Evolutionary conservation across 139 green algal species (phyloP), one percentile per base, ranked within the genome.

Genomic region (Monoraphidium neglectum): DNA sequence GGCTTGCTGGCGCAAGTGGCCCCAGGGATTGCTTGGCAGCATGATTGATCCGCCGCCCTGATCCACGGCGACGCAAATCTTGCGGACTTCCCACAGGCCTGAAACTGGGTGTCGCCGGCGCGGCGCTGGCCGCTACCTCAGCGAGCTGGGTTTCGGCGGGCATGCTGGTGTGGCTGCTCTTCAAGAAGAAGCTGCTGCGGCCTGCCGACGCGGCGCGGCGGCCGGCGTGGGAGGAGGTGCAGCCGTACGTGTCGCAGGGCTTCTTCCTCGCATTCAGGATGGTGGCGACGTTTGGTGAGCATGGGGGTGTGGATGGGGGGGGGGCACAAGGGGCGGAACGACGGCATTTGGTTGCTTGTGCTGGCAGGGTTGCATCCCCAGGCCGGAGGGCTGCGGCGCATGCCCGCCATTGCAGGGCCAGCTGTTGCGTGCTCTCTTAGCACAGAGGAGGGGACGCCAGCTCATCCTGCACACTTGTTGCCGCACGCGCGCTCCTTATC

Each of bases 241-340:
- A 73, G 68, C 85, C 88, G 0, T 78, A 86, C 32, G 68, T 89
- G 2, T 70, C 77, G 21, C 76, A 80, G 66, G 84, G 83, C 3
- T 23, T 72, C 2, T 72, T 84, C 36, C 71, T 93, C 64, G 77
- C 75, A 1, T 57, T 83, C 13, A 77, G 88, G 32, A 92, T 89
- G 47, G 37, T 91, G 35, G 81, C 91, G n/a, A 87, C 78, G 0
- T 86, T 88, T 37, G 86, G 85, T 87, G 63, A 72, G 75, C 26
- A 15, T 15, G 51, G 21, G 21, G 51, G 18, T 28, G 21, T 28
- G 51, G 18, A 60, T 18, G 21, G 51, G 51, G 21, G 21, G 18
- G 21, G 21, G 51, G 18, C 51, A 18, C 51, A 60, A 21, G 21
- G 51, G 51, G 18, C 18, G 21, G 51, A 18, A 60, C 51, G 51